These are phyloP conservation scores for Colletotrichum spaethianum DNA, from an alignment of 2,329 filamentous ascomycete species.

Conservation along the genomic window DNA sequence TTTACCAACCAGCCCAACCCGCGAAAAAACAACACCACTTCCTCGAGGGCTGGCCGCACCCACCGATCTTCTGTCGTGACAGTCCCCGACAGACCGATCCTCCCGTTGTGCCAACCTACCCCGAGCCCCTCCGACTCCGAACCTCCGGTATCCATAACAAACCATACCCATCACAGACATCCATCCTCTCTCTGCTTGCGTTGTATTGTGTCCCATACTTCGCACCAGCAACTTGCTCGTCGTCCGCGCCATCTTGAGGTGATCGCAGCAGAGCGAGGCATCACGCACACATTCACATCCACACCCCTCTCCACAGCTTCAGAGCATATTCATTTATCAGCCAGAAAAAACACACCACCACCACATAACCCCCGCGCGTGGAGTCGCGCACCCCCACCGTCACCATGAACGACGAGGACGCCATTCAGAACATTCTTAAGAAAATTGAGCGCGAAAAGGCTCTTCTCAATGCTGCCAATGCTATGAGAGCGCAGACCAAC, in stretches of 20 bases:
- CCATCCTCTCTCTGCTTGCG: background rate
- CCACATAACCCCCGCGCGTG: conserved; percentile 50
- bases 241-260: background rate
- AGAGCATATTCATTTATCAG: conserved; percentile 1
- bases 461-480: conserved; percentile 92
- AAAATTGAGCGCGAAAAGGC: conserved; percentile 99
- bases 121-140: conserved; percentile 37
- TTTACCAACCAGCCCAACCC: conserved; percentile 35
- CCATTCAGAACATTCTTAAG: conserved; percentile 85
- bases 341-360: conserved; percentile 15
- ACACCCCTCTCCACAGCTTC: background rate
- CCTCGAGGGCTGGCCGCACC: conserved; percentile 39
- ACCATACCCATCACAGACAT: conserved; percentile 10
- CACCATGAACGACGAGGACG: conserved; percentile 75
- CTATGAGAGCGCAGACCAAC: conserved; percentile 95
- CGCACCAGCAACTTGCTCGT: background rate
- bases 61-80: conserved; percentile 40
- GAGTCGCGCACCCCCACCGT: conserved; percentile 53
- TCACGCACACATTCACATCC: background rate
- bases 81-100: conserved; percentile 39
- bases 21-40: conserved; percentile 39
- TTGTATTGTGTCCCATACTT: conserved; percentile 9
- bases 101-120: conserved; percentile 30
- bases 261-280: conserved; percentile 6
- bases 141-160: conserved; percentile 25